A percentile compares a stretch with the other conserved stretches of the same genome.
These are phyloP conservation scores for Saksenaea oblongispora DNA, from an alignment of 371 early-diverging fungal species.

Conservation along the genomic window DNA sequence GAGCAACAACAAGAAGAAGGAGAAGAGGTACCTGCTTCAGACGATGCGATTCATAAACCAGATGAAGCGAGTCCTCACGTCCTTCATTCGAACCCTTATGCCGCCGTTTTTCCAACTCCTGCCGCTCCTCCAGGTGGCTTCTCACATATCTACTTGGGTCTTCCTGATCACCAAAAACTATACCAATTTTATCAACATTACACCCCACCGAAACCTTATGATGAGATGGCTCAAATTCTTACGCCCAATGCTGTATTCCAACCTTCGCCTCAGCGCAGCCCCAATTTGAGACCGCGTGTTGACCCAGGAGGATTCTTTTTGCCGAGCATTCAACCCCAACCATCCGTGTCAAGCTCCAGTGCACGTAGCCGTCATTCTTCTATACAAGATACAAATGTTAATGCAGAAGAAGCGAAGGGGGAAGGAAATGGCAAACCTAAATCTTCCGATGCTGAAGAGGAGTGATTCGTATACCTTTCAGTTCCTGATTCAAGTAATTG, in stretches of 20 bases:
- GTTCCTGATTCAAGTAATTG: background rate
- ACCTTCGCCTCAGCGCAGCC: constrained; percentile 9
- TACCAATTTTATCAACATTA: constrained; percentile 47
- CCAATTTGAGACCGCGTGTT: constrained; percentile 10
- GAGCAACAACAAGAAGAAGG: background rate
- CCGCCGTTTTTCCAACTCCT: background rate
- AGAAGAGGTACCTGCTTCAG: background rate
- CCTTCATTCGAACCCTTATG: background rate
- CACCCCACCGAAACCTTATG: constrained; percentile 39
- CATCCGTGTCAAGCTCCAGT: background rate
- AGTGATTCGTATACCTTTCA: background rate
- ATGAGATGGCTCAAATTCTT: constrained; percentile 29
- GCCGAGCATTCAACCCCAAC: constrained; percentile 3
- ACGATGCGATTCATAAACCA: constrained; percentile 1
- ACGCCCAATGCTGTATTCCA: constrained; percentile 21
- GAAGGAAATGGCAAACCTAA: background rate
- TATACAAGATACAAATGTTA: background rate
- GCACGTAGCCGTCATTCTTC: background rate
- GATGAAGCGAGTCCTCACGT: constrained; percentile 6
- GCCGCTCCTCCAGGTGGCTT: constrained; percentile 9
- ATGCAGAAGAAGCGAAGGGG: background rate
- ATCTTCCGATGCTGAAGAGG: background rate
- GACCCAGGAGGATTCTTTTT: constrained; percentile 23
- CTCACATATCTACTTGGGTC: constrained; percentile 13
- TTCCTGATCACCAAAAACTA: constrained; percentile 34